These are phyloP conservation scores for Calendula officinalis DNA, from an alignment of 129 eudicot species.

Conservation along the genomic window DNA sequence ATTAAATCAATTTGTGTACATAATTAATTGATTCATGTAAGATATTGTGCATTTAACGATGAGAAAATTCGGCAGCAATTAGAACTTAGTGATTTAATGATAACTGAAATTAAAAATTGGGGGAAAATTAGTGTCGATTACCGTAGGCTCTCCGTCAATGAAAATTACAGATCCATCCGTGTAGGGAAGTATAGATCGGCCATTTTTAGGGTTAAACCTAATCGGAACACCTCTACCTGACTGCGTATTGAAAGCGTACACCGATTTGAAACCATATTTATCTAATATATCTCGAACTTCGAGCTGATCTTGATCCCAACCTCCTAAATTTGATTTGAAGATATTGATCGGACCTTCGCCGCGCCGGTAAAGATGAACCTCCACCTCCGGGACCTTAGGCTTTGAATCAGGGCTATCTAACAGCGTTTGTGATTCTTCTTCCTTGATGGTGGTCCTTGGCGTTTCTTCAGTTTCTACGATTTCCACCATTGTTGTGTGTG, in stretches of 20 bases:
- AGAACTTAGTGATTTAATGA: conserved; percentile 1
- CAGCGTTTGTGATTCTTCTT: conserved; percentile 46
- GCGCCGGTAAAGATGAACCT: conserved; percentile 51
- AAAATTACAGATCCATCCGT: conserved; percentile 41
- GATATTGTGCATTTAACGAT: too few species aligned
- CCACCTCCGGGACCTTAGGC: conserved; percentile 62
- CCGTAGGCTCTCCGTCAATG: conserved; percentile 67
- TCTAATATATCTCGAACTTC: conserved; percentile 71
- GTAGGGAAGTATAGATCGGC: conserved; percentile 64
- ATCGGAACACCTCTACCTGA: conserved; percentile 79
- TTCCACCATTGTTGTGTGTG: conserved; percentile 7
- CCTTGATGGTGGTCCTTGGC: conserved; percentile 4
- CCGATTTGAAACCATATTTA: conserved; percentile 56
- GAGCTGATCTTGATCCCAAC: conserved; percentile 90
- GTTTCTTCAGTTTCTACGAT: conserved; percentile 41
- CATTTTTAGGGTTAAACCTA: conserved; percentile 61
- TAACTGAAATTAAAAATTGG: conserved; percentile 4
- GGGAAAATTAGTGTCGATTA: conserved; percentile 3
- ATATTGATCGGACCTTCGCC: conserved; percentile 74
- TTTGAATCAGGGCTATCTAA: conserved; percentile 14
- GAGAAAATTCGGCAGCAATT: conserved; percentile 13
- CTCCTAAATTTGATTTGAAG: conserved; percentile 58
- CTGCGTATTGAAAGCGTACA: conserved; percentile 56
- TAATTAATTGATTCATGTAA: too few species aligned
- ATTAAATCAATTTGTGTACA: too few species aligned